phyloP scores from a whole-genome alignment of 805 yeast species.

The Candida nitratophila region DNA sequence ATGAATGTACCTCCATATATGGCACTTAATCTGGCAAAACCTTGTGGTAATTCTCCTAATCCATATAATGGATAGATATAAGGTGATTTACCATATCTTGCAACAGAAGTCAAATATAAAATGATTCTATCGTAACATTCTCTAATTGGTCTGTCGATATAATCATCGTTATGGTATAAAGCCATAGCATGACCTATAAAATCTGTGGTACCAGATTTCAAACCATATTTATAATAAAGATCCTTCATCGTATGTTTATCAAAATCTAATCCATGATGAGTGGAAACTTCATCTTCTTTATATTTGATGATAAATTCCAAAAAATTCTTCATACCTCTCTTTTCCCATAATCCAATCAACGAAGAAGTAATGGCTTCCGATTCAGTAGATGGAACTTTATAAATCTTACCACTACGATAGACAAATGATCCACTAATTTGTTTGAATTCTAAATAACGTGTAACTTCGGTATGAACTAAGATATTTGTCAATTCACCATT shows the following conservation, averaged over 20 bases:
- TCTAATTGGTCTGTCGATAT: constrained; percentile 81
- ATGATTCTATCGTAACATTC: constrained; percentile 83
- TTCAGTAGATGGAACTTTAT: constrained; percentile 92
- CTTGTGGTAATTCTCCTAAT: constrained; percentile 97
- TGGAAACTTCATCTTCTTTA: constrained; percentile 66
- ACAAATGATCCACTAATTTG: constrained; percentile 96
- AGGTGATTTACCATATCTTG: constrained; percentile 94
- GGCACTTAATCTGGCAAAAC: constrained; percentile 93
- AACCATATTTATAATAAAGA: constrained; percentile 80
- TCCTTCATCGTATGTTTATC: constrained; percentile 90
- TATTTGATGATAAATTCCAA: constrained; percentile 81
- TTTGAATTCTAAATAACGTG: constrained; percentile 92
- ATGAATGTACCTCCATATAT: constrained; percentile 98
- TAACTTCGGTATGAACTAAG: constrained; percentile 91
- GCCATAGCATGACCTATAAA: constrained; percentile 99
- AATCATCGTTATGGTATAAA: constrained; percentile 87
- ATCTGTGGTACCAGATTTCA: constrained; percentile 89
- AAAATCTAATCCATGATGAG: constrained; percentile 81
- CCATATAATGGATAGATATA: constrained; percentile 95
- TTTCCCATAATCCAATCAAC: constrained; percentile 93
- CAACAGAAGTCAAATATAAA: constrained; percentile 83
- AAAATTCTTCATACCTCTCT: constrained; percentile 89
- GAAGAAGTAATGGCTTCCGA: constrained; percentile 87
- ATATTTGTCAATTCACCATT: constrained; percentile 96
- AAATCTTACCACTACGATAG: constrained; percentile 80